A percentile compares a stretch with the other conserved stretches of the same genome.
Conservation (phyloP, 2,329 filamentous ascomycete species). For the Cytospora paraplurivora region DNA sequence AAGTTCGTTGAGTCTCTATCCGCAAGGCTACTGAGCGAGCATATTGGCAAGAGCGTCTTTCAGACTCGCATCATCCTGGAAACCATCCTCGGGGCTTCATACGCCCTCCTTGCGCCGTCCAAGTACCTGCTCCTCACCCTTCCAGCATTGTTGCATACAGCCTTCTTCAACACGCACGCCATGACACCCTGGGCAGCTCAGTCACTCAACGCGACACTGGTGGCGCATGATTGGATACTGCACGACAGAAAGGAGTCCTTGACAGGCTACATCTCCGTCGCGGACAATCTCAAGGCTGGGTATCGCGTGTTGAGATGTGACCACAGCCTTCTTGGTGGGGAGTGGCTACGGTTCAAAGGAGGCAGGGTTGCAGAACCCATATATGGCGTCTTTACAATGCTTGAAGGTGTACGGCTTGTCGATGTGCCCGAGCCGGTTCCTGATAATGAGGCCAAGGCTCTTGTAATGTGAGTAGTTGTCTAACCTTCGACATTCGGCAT, state of each 20-base stretch:
- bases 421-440: conserved; percentile 55
- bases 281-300: conserved; percentile 71
- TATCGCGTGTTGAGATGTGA: conserved; percentile 89
- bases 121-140: conserved; percentile 66
- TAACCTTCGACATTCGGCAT: neutral
- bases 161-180: conserved; percentile 74
- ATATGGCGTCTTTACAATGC: conserved; percentile 93
- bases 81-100: conserved; percentile 64
- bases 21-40: conserved; percentile 44
- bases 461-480: conserved; percentile 71
- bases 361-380: conserved; percentile 76
- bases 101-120: conserved; percentile 68
- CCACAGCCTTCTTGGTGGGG: conserved; percentile 89
- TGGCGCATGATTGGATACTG: conserved; percentile 68
- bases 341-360: conserved; percentile 70
- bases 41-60: conserved; percentile 63
- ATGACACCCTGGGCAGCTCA: conserved; percentile 61
- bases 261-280: conserved; percentile 89
- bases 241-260: conserved; percentile 81
- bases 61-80: conserved; percentile 75
- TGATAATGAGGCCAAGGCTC: conserved; percentile 72
- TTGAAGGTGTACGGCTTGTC: conserved; percentile 86
- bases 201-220: conserved; percentile 67
- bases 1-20: conserved; percentile 50
- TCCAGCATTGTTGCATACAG: conserved; percentile 72